A percentile compares a stretch with the other conserved stretches of the same genome.
These are phyloP conservation scores for Hypoxylon sp. DNA, from an alignment of 2,329 filamentous ascomycete species.

Conservation along the genomic window DNA sequence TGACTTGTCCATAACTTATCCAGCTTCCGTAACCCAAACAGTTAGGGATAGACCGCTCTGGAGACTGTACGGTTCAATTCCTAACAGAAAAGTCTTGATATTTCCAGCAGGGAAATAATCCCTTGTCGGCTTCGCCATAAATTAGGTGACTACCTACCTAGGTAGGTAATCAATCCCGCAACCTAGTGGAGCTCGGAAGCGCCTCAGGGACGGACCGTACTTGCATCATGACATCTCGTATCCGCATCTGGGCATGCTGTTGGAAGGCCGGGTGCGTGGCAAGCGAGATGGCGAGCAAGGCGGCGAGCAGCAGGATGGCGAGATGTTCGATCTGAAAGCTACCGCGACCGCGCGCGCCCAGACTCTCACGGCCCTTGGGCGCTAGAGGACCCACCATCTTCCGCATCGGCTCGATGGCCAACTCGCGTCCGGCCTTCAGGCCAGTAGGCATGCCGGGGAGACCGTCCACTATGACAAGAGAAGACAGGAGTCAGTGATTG, in stretches of 20 bases:
- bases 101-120: not conserved
- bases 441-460: conserved; percentile 54
- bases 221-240: conserved; percentile 40
- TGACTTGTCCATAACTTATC: too few species aligned
- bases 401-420: conserved; percentile 52
- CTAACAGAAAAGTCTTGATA: too few species aligned
- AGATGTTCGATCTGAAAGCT: conserved; percentile 33
- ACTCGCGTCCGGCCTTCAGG: conserved; percentile 47
- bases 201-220: conserved; percentile 23
- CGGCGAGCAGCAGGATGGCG: conserved; percentile 29
- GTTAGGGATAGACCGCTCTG: too few species aligned
- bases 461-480: too few species aligned
- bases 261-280: conserved; percentile 47
- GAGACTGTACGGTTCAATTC: not conserved
- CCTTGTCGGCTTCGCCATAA: not conserved
- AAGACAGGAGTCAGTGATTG: too few species aligned
- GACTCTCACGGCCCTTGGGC: conserved; percentile 39
- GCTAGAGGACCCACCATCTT: conserved; percentile 56
- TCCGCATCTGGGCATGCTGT: conserved; percentile 41
- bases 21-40: too few species aligned
- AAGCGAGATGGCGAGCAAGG: conserved; percentile 42
- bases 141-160: too few species aligned
- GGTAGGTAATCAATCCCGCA: conserved; percentile 17
- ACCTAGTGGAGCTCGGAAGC: conserved; percentile 32
- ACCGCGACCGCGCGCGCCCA: conserved; percentile 9